Evolutionary conservation across 139 green algal species (phyloP).

Genomic region (Volvox reticuliferus): DNA sequence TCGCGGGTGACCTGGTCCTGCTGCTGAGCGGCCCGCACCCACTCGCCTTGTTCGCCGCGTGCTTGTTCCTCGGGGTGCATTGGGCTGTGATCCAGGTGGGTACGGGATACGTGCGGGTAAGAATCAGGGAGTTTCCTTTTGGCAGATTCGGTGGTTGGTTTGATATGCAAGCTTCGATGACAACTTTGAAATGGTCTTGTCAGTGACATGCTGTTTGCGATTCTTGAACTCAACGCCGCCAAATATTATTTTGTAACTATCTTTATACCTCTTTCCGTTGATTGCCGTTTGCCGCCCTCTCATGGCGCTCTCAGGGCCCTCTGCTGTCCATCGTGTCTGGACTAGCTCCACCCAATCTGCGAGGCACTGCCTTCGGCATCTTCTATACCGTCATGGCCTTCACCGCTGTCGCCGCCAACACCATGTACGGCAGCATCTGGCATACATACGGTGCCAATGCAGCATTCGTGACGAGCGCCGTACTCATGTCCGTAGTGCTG

Average conservation of each 20-base stretch:
- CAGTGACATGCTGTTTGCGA: no score
- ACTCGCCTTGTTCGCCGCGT: conserved; percentile 64
- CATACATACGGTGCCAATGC: conserved; percentile 52
- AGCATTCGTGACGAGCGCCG: conserved; percentile 58
- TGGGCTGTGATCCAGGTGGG: conserved; percentile 65
- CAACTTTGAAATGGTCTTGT: no score
- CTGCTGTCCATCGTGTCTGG: conserved; percentile 69
- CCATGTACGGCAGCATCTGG: conserved; percentile 69
- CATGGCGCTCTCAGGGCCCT: conserved; percentile 49
- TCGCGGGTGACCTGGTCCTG: conserved; percentile 67
- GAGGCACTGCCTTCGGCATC: conserved; percentile 77
- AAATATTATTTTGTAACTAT: no score
- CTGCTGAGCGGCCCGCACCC: conserved; percentile 56
- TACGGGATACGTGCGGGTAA: background rate
- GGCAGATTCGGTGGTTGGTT: no score
- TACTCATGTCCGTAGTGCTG: conserved; percentile 41
- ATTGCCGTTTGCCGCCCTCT: no score
- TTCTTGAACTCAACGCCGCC: no score
- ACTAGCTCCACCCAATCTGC: conserved; percentile 60
- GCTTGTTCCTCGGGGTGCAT: conserved; percentile 69
- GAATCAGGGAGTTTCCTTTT: background rate
- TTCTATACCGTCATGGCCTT: conserved; percentile 77
- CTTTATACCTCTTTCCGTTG: no score
- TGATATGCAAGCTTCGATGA: no score
- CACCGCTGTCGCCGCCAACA: conserved; percentile 64